Evolutionary conservation across 345 rosid genomes (phyloP).

Genomic region (Diplotaxis tenuifolia): DNA sequence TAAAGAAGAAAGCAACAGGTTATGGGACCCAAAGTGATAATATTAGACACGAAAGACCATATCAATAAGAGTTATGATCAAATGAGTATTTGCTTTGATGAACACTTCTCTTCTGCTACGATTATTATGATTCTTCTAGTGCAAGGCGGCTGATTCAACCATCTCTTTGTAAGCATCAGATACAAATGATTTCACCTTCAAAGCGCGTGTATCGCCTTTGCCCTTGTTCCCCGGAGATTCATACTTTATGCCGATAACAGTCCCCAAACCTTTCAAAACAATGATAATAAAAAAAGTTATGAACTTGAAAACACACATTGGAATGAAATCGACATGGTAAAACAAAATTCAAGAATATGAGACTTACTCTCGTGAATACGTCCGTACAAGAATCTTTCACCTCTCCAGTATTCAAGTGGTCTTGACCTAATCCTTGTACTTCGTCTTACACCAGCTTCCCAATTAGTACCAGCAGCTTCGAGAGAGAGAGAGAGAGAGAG

Average conservation of each 20-base stretch:
- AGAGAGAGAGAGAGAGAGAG: too few species aligned
- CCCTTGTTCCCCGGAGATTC: constrained; percentile 49
- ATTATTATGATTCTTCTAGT: constrained; percentile 36
- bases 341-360: constrained; percentile 4
- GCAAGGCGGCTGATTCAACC: constrained; percentile 55
- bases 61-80: background rate
- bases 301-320: background rate
- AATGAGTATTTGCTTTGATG: background rate
- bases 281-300: background rate
- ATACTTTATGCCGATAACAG: constrained; percentile 78
- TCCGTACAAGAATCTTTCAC: constrained; percentile 87
- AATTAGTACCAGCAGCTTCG: constrained; percentile 63
- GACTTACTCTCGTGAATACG: constrained; percentile 83
- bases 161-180: constrained; percentile 59
- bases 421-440: constrained; percentile 89
- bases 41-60: background rate
- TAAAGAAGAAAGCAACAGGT: constrained; percentile 18
- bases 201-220: constrained; percentile 23
- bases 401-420: constrained; percentile 94
- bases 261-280: constrained; percentile 59
- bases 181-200: constrained; percentile 83
- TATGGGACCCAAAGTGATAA: constrained; percentile 7
- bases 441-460: constrained; percentile 59
- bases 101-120: background rate
- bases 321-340: background rate